These are phyloP conservation scores for Pleurotus ostreatus DNA, from an alignment of 768 basidiomycete species.

Conservation along the genomic window DNA sequence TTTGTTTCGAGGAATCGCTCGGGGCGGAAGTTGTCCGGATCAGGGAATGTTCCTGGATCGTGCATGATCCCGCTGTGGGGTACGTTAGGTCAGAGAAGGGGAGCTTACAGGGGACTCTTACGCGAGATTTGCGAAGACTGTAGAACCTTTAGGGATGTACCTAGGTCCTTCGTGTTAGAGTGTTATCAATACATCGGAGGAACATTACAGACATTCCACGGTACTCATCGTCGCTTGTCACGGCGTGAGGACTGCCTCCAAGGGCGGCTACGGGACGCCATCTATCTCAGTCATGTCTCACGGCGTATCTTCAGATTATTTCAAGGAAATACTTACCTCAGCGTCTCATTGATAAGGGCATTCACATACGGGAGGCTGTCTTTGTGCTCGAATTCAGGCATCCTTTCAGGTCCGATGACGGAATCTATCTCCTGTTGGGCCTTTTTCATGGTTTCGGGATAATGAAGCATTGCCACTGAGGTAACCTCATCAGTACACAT, in stretches of 20 bases:
- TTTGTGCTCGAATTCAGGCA: conserved; percentile 33
- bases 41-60: conserved; percentile 25
- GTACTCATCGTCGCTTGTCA: conserved; percentile 32
- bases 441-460: conserved; percentile 31
- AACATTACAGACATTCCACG: conserved; percentile 26
- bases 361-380: conserved; percentile 30
- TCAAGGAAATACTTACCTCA: conserved; percentile 18
- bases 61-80: conserved; percentile 27
- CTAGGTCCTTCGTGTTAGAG: conserved; percentile 6
- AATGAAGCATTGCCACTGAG: conserved; percentile 34
- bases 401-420: conserved; percentile 29
- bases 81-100: background rate
- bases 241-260: conserved; percentile 33
- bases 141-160: conserved; percentile 33
- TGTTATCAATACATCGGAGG: background rate
- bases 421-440: conserved; percentile 37
- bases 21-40: conserved; percentile 31
- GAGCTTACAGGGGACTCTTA: conserved; percentile 11
- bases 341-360: conserved; percentile 35
- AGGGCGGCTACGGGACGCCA: conserved; percentile 32
- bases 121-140: conserved; percentile 31
- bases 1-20: conserved; percentile 34
- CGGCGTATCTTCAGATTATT: background rate
- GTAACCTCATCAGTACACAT: too few relatives aligned
- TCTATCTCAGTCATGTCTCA: conserved; percentile 7